Evolutionary conservation across 805 yeast genomes (phyloP), one percentile per base, ranked within the genome.

Genomic region (Saccharomyces eubayanus): DNA sequence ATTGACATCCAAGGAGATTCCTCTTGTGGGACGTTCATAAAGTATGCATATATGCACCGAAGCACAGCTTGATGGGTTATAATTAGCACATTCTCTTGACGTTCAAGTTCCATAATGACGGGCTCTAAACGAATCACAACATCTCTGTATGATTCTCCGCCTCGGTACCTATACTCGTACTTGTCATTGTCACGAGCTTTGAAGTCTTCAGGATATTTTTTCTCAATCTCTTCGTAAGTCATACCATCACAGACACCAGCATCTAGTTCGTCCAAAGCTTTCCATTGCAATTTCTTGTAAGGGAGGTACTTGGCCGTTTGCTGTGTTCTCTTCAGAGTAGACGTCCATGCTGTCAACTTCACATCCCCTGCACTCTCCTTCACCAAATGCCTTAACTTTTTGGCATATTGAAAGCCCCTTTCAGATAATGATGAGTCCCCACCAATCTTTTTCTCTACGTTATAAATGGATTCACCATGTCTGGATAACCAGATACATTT

Each of bases 1-100:
- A 94, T 95, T 43, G 95, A 89, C 96, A 94, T 90, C 99, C 99
- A 94, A 5, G 99, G 99, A 55, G 91, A 82, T 69, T 89, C 92
- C 63, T 92, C 97, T 69, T 92, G 98, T 4, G 97, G 97, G 20
- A 94, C 96, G 67, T 94, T 92, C 98, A 94, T 94, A 67, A 91
- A 94, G 71, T 94, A 94, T 6, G 99, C 98, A 71, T 94, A 94
- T 51, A 94, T 84, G 67, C 99, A 94, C 64, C 99, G 80, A 59
- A 94, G 76, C 10, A 94, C 98, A 0, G 98, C 98, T 72, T 94
- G 99, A 70, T 94, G 99, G 3, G 99, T 94, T 46, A 94, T 94
- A 56, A 94, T 92, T 67, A 94, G 77, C 50, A 94, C 90, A 69
- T 94, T 91, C 63, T 94, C 98, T 72, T 92, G 98, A 56, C 97